Evolutionary conservation across 805 yeast species (phyloP).

Genomic region (Metschnikowia reukaufii): DNA sequence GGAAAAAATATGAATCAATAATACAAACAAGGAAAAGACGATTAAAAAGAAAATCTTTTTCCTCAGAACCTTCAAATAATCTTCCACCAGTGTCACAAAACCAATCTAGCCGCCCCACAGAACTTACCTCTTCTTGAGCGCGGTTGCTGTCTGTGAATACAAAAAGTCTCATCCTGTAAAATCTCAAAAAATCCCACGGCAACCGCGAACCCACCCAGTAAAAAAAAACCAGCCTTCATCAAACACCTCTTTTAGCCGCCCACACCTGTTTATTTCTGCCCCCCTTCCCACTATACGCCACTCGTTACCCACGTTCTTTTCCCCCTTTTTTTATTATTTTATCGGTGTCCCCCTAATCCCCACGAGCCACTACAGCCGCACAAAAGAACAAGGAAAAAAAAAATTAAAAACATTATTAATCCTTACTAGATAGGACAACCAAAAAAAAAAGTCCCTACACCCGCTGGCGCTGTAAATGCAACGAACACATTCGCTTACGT

Average conservation of each 20-base stretch:
- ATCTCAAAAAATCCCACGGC: background rate
- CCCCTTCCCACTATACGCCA: background rate
- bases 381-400: background rate
- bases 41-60: no score
- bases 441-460: background rate
- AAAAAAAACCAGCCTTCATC: background rate
- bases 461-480: slow-evolving; percentile 7
- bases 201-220: background rate
- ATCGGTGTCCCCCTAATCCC: background rate
- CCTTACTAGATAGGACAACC: background rate
- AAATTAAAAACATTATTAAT: background rate
- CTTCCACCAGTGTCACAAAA: no score
- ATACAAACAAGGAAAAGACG: no score
- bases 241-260: background rate
- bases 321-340: background rate
- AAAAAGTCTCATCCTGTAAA: background rate
- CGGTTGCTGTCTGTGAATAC: background rate
- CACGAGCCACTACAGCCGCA: no score
- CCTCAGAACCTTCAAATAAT: no score
- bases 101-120: no score
- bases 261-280: background rate
- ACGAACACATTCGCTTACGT: slow-evolving; percentile 16
- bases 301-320: background rate
- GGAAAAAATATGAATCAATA: no score
- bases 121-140: no score